Percentiles rank a stretch among this genome's conserved stretches.
phyloP scores from a whole-genome alignment of 257 asterid genomes.

The Nicotiana paniculata region DNA sequence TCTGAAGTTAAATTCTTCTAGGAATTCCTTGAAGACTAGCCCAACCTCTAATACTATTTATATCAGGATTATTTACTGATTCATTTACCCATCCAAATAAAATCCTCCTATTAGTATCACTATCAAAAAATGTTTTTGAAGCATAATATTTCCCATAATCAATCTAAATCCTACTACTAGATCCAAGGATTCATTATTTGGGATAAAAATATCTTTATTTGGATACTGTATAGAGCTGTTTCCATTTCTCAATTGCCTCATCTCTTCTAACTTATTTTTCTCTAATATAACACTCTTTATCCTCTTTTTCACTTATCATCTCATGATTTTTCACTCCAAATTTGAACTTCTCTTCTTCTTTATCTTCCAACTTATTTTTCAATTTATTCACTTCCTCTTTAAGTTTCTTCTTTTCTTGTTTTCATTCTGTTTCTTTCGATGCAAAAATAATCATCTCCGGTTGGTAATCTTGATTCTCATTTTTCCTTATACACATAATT shows the following conservation, averaged over 20 bases:
- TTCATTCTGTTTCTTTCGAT: conserved; percentile 68
- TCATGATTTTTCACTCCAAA: conserved; percentile 1
- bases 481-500: conserved; percentile 54
- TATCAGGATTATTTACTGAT: conserved; percentile 11
- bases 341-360: not conserved
- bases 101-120: conserved; percentile 25
- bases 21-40: conserved; percentile 19
- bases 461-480: conserved; percentile 51
- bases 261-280: conserved; percentile 40
- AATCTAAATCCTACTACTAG: conserved; percentile 23
- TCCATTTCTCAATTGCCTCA: conserved; percentile 77
- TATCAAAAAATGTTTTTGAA: conserved; percentile 39
- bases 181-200: conserved; percentile 16
- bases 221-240: conserved; percentile 41
- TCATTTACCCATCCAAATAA: conserved; percentile 48
- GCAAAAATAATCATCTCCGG: conserved; percentile 53
- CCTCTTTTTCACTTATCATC: not conserved
- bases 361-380: conserved; percentile 16
- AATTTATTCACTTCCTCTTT: conserved; percentile 41
- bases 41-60: conserved; percentile 28
- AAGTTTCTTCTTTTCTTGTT: conserved; percentile 46
- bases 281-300: not conserved
- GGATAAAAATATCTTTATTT: conserved; percentile 14
- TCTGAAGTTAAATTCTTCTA: conserved; percentile 11
- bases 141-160: conserved; percentile 51